Base-by-base conservation (phyloP, 2,329 filamentous ascomycete genomes). In the Ceratocystis cacaofunesta region DNA sequence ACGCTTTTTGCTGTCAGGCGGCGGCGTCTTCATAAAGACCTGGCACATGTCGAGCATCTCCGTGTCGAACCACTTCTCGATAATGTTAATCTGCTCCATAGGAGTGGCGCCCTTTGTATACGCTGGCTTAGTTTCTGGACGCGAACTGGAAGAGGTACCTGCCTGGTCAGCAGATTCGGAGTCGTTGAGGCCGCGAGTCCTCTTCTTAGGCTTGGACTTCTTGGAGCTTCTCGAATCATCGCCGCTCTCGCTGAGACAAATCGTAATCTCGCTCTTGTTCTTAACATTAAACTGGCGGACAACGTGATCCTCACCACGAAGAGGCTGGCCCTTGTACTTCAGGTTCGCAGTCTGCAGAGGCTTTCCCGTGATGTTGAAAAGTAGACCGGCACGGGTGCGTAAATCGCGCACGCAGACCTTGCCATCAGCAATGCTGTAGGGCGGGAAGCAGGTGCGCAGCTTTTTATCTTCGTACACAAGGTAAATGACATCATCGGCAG, bases 371-470 rank as follows among this genome's bases (percentile, higher is more conserved):
- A 89, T 75, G 63, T 84, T 82, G 75, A 89, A 80, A 72, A 89
- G 79, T 69, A 86, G 78, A 64, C 82, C 84, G 4, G 85, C 82
- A n/a, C 87, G 85, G 64, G 86, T 80, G 66, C 83, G 81, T 41
- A 92, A 79, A 70, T 89, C 86, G 64, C 79, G 76, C 43, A 90
- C 83, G 43, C 78, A 79, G 65, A 92, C 76, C 71, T 88, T 85
- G 60, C 87, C 88, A 72, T 89, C 85, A 66, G 84, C 85, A 71
- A 92, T 91, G 67, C 85, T 83, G 73, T 86, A 89, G 12, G 85
- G 85, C 0, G 89, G 86, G 71, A 92, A 92, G 30, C 63, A 65
- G 10, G 66, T 65, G 19, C 66, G 66, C 25, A 41, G 48, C 28
- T 43, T 43, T 19, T 63, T 60, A 32, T 61, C 66, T 41, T 55